These are phyloP conservation scores for Barbatosphaeria neglecta DNA, from an alignment of 495 filamentous ascomycete genomes.

Conservation along the genomic window DNA sequence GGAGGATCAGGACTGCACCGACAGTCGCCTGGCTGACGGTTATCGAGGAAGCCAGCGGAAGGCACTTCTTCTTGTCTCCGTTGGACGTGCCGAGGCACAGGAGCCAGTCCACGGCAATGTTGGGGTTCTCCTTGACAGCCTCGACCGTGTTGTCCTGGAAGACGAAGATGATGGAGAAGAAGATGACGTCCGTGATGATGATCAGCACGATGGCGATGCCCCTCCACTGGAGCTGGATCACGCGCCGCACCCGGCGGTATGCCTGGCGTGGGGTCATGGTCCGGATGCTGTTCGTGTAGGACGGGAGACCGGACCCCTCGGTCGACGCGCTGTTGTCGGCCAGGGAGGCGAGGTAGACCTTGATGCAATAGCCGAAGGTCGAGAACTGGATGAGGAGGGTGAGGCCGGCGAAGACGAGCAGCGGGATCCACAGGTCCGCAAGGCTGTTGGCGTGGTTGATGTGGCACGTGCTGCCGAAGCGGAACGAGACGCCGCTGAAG, in stretches of 20 bases:
- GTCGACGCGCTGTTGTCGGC: slow-evolving; percentile 58
- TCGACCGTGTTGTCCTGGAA: slow-evolving; percentile 62
- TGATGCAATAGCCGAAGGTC: slow-evolving; percentile 87
- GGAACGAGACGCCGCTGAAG: slow-evolving; percentile 84
- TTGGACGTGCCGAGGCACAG: slow-evolving; percentile 49
- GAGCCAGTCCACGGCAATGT: slow-evolving; percentile 50
- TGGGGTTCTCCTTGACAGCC: slow-evolving; percentile 38
- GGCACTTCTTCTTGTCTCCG: slow-evolving; percentile 56
- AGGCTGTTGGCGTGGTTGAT: slow-evolving; percentile 77
- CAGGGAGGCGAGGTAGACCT: slow-evolving; percentile 82
- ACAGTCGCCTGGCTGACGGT: slow-evolving; percentile 66
- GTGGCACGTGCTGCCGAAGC: slow-evolving; percentile 84
- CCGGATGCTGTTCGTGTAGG: slow-evolving; percentile 67
- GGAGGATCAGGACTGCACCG: slow-evolving; percentile 66
- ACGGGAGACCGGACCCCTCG: slow-evolving; percentile 61
- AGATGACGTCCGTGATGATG: slow-evolving; percentile 80
- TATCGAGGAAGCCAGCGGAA: slow-evolving; percentile 40
- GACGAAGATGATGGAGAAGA: slow-evolving; percentile 84
- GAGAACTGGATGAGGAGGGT: slow-evolving; percentile 71
- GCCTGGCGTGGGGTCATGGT: slow-evolving; percentile 80
- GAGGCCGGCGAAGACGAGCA: slow-evolving; percentile 66
- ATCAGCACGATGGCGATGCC: slow-evolving; percentile 77
- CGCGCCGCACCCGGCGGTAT: slow-evolving; percentile 70
- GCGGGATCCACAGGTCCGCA: slow-evolving; percentile 80
- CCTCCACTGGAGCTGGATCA: slow-evolving; percentile 90